A percentile compares a stretch with the other conserved stretches of the same genome.
Evolutionary conservation across 2,329 filamentous ascomycete species (phyloP).

Genomic region (Paramyrothecium roridum): DNA sequence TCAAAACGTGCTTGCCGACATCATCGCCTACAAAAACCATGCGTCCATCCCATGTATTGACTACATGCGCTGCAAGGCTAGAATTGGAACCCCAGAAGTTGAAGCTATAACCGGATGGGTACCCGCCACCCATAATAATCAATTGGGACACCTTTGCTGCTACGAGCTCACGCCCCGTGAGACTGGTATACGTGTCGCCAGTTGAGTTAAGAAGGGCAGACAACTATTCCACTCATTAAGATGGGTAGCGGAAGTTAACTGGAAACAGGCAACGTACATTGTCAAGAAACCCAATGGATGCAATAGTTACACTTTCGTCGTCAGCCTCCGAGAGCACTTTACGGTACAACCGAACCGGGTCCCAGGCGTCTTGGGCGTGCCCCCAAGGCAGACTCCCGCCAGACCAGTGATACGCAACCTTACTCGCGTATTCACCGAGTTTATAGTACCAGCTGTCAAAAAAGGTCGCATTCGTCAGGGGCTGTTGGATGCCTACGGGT

Average conservation of each 20-base stretch:
- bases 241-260: conserved; percentile 6
- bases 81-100: conserved; percentile 45
- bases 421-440: conserved; percentile 41
- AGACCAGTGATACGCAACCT: conserved; percentile 38
- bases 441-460: conserved; percentile 36
- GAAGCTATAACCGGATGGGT: conserved; percentile 43
- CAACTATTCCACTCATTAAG: conserved; percentile 17
- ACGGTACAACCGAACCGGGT: conserved; percentile 43
- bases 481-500: conserved; percentile 35
- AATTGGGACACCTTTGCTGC: conserved; percentile 42
- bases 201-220: conserved; percentile 43
- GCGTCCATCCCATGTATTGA: conserved; percentile 39
- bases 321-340: conserved; percentile 33
- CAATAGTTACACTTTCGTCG: conserved; percentile 40
- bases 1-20: conserved; percentile 36
- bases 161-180: conserved; percentile 38
- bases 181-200: conserved; percentile 32
- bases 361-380: conserved; percentile 26
- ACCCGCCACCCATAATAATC: conserved; percentile 50
- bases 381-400: conserved; percentile 28
- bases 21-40: conserved; percentile 41
- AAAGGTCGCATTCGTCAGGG: conserved; percentile 38
- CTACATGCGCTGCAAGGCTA: conserved; percentile 34
- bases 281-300: conserved; percentile 41
- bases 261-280: conserved; percentile 20